Evolutionary conservation across 1,139 yeast genomes (phyloP).

Genomic region (Candida frijolesensis): DNA sequence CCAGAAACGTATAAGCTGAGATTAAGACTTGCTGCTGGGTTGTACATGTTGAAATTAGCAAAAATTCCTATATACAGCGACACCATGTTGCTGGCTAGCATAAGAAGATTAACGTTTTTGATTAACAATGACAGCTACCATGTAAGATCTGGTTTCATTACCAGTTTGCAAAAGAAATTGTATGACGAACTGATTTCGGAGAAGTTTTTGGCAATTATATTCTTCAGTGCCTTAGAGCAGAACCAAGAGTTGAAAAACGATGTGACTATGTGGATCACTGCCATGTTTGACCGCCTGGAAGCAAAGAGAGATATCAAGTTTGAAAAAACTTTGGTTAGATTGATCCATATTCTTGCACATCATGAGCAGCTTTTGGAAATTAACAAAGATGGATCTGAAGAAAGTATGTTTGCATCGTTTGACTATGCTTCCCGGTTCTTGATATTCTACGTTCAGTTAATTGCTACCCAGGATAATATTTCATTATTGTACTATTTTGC

Average conservation of each 20-base stretch:
- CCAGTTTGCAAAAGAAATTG: conserved; percentile 53
- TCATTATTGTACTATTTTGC: conserved; percentile 76
- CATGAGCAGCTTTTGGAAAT: conserved; percentile 66
- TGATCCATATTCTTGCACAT: conserved; percentile 73
- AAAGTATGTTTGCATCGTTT: conserved; percentile 38
- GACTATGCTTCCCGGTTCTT: conserved; percentile 61
- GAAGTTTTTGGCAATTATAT: conserved; percentile 65
- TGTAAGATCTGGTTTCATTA: conserved; percentile 58
- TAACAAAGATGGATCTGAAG: conserved; percentile 24
- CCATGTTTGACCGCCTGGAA: conserved; percentile 52
- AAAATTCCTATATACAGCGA: conserved; percentile 54
- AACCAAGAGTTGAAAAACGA: conserved; percentile 48
- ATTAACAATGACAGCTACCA: conserved; percentile 66
- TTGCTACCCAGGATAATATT: conserved; percentile 68
- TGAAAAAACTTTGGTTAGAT: conserved; percentile 67
- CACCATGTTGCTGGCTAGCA: conserved; percentile 52
- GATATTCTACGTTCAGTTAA: conserved; percentile 57
- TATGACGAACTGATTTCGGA: conserved; percentile 59
- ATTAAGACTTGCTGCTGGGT: conserved; percentile 70
- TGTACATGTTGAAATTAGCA: conserved; percentile 65
- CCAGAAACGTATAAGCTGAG: conserved; percentile 63
- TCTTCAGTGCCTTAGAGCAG: conserved; percentile 80
- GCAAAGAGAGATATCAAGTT: conserved; percentile 46
- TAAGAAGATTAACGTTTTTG: conserved; percentile 57
- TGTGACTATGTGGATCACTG: conserved; percentile 72